Percentiles rank a stretch among this genome's conserved stretches.
Evolutionary conservation across 2,329 filamentous ascomycete species (phyloP).

Genomic region (Fusarium sp.): DNA sequence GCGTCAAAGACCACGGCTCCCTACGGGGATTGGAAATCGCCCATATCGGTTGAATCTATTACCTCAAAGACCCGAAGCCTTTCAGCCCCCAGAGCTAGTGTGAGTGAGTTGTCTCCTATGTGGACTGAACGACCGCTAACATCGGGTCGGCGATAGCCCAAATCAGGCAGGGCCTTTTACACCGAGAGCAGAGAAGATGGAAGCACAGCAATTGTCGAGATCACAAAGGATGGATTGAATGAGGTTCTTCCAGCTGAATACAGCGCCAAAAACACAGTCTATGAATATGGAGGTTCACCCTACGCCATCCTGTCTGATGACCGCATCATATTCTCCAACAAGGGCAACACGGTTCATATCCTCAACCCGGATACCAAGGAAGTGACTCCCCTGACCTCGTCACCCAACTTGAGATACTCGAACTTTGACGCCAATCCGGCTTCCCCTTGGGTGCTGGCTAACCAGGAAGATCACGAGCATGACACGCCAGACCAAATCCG

Average conservation of each 20-base stretch:
- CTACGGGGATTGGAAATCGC: constrained; percentile 56
- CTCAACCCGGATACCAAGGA: constrained; percentile 53
- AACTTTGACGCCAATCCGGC: constrained; percentile 58
- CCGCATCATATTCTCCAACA: constrained; percentile 60
- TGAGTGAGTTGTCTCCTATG: constrained; percentile 40
- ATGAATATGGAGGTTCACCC: constrained; percentile 65
- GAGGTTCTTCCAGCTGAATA: constrained; percentile 59
- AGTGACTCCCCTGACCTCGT: constrained; percentile 49
- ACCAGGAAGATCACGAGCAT: constrained; percentile 63
- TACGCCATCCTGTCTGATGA: constrained; percentile 55
- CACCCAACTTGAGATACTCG: constrained; percentile 55
- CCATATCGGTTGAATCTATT: constrained; percentile 52
- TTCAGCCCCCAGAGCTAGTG: constrained; percentile 51
- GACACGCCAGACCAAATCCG: constrained; percentile 49
- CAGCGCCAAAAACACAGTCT: constrained; percentile 59
- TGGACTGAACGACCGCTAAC: neutral
- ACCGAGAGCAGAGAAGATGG: constrained; percentile 55
- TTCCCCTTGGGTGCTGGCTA: constrained; percentile 59
- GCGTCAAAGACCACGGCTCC: constrained; percentile 37
- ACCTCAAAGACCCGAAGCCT: constrained; percentile 51
- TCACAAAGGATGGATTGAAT: constrained; percentile 47
- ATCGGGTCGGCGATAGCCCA: constrained; percentile 32
- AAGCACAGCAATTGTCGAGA: constrained; percentile 58
- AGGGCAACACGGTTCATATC: constrained; percentile 56
- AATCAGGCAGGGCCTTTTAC: constrained; percentile 52